These are phyloP conservation scores for Prunus dulcis DNA, from an alignment of 306 rosid species.

Conservation along the genomic window DNA sequence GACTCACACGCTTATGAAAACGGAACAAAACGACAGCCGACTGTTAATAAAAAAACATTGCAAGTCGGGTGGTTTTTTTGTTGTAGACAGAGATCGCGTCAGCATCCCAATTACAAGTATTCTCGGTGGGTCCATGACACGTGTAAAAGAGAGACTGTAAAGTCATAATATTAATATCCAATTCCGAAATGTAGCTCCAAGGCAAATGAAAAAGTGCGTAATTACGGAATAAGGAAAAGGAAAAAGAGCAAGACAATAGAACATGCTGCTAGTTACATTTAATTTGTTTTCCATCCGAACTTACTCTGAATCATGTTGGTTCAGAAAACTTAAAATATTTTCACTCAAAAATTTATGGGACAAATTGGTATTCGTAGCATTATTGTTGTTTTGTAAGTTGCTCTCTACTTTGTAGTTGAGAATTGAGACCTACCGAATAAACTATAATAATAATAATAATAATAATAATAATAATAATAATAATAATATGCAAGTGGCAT, in stretches of 20 bases:
- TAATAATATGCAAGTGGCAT: background rate
- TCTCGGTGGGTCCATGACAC: conserved; percentile 2
- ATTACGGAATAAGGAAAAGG: background rate
- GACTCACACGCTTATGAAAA: conserved; percentile 12
- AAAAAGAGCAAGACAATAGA: background rate
- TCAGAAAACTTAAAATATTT: no score
- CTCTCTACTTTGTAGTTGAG: background rate
- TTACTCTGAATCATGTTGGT: no score
- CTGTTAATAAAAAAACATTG: background rate
- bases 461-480: background rate
- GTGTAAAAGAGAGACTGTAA: background rate
- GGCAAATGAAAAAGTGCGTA: background rate
- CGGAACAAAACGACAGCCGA: conserved; percentile 20
- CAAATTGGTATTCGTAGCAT: no score
- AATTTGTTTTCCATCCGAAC: no score
- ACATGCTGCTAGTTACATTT: background rate
- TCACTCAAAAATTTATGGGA: no score
- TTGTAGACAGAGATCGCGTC: conserved; percentile 1
- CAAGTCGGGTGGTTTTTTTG: background rate
- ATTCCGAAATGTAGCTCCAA: background rate
- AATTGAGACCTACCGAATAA: conserved; percentile 4
- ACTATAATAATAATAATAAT: background rate
- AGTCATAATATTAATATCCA: background rate
- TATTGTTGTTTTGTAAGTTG: no score
- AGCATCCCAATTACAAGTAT: conserved; percentile 18